Evolutionary conservation across 192 early-diverging fungal species (phyloP).

Genomic region (Chytriomyces confervae): DNA sequence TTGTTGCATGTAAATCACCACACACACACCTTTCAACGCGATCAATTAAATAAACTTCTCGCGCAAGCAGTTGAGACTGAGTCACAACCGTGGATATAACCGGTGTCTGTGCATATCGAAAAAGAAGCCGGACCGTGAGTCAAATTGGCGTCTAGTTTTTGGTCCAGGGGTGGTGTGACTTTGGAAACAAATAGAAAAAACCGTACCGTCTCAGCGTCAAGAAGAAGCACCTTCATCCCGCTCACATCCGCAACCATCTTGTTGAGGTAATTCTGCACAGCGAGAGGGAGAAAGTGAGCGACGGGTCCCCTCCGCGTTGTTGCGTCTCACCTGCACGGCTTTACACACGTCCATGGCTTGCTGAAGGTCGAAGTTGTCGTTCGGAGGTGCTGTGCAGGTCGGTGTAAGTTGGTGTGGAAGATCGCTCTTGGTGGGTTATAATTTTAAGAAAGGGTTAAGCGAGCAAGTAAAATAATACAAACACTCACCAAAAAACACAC

Average conservation of each 20-base stretch:
- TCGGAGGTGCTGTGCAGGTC: too few species aligned
- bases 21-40: constrained; percentile 76
- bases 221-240: constrained; percentile 97
- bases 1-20: too few species aligned
- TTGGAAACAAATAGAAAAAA: background rate
- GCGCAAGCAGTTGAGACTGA: constrained; percentile 88
- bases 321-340: too few species aligned
- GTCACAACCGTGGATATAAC: constrained; percentile 94
- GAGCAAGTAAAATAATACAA: too few species aligned
- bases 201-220: constrained; percentile 88
- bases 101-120: constrained; percentile 69
- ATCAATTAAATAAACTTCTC: constrained; percentile 95
- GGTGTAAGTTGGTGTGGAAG: too few species aligned
- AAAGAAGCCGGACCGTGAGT: constrained; percentile 10
- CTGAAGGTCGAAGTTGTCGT: too few species aligned
- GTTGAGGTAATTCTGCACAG: constrained; percentile 80
- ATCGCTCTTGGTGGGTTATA: too few species aligned
- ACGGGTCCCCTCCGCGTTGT: too few species aligned
- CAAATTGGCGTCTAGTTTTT: background rate
- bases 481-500: too few species aligned
- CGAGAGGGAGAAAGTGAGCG: too few species aligned
- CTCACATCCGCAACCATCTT: constrained; percentile 89
- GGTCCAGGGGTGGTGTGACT: background rate
- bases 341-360: too few species aligned
- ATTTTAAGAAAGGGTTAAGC: too few species aligned